Base-by-base conservation (phyloP, 2,329 filamentous ascomycete genomes). In the Exophiala sp. region DNA sequence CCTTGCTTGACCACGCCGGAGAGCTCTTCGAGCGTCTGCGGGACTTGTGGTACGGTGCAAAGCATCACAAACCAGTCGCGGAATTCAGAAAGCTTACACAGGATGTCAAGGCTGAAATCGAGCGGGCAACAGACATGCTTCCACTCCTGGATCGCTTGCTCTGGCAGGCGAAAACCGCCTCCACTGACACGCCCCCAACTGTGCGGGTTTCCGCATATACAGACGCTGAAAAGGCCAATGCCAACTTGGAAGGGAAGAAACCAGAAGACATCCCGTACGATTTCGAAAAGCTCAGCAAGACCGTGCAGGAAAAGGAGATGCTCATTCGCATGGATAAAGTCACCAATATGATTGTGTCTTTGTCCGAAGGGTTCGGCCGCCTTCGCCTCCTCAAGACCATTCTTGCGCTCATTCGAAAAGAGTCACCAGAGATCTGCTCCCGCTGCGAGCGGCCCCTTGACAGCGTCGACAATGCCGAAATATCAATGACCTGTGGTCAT, bases 401-500 rank as follows among this genome's bases (percentile, higher is more conserved):
- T 2, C 11, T 24, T 39, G 21, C 46, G 14, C 33, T 54, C 14
- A 36, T 47, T 12, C 33, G 40, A 20, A 21, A 29, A 10, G 32
- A 34, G 14, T 12, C 29, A 7, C 20, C 60, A 21, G 59, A 57
- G 34, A 4, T 46, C 4, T 76, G 74, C 60, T 59, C 66, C 35
- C 57, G 50, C 14, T 78, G 75, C 57, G 57, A 65, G 2, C 51
- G 54, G 3, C 54, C 51, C n/a, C 55, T 57, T 6, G 45, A 67
- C 4, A 62, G 59, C n/a, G 62, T 69, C 38, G 62, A 64, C 5
- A 57, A 68, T 3, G 57, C 75, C 9, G 68, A 65, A 12, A 63
- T 82, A 4, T 69, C 80, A 8, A 71, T 72, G 0, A 68, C 68
- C 5, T 83, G 80, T 57, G 80, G 80, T 0, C 81, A 84, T 61